These are phyloP conservation scores for Effrenium voratum DNA, from an alignment of 73 alveolate genomes.

Conservation along the genomic window DNA sequence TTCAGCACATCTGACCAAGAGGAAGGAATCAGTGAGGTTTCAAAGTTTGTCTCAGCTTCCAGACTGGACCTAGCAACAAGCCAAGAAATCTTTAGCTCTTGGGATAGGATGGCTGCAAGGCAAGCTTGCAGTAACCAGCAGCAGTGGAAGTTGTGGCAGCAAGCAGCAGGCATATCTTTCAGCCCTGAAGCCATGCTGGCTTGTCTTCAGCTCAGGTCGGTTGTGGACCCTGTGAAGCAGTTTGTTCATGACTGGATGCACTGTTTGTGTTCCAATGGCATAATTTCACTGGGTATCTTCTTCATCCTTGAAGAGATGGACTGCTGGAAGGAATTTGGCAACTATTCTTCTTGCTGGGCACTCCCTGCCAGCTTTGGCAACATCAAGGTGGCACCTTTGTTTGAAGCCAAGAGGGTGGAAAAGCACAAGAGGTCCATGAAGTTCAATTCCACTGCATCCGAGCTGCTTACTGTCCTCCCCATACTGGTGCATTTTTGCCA, in stretches of 20 bases:
- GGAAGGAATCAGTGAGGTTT: neutral
- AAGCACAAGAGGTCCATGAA: neutral
- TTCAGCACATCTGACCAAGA: neutral
- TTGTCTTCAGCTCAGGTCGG: neutral
- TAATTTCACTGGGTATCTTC: neutral
- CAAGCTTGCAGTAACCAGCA: neutral
- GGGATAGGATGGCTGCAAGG: conserved; percentile 25
- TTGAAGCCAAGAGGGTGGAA: neutral
- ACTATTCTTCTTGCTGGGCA: neutral
- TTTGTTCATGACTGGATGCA: conserved; percentile 19
- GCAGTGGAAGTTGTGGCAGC: neutral
- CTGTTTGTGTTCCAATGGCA: neutral
- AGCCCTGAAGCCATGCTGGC: neutral
- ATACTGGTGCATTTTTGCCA: neutral
- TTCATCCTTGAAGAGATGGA: neutral
- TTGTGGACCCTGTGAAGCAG: neutral
- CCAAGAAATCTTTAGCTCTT: neutral
- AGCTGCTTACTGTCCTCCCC: neutral
- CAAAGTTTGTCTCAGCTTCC: neutral
- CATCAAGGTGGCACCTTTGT: neutral
- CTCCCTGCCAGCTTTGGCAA: neutral
- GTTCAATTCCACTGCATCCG: conserved; percentile 8
- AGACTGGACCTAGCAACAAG: neutral
- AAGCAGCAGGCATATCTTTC: neutral
- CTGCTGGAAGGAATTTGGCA: neutral